Base-by-base conservation (phyloP, 441 rosid species). In the Gossypium lobatum region DNA sequence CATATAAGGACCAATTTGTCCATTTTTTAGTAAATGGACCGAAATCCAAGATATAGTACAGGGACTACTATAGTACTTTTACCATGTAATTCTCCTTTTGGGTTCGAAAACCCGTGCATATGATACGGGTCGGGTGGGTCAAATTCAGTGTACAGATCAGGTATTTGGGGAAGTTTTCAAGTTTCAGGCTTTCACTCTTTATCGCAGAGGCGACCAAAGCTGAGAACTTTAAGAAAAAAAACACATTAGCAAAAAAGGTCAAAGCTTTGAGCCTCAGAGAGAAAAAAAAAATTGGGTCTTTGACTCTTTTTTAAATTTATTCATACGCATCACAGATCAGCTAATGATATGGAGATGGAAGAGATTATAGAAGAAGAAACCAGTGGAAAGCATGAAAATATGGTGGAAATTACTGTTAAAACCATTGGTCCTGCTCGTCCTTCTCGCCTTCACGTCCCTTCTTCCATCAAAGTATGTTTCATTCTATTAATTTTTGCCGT, bases 361-460 rank as follows among this genome's bases (percentile, higher is more conserved):
- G 88, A 77, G 68, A 81, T 81, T 37, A 50, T 14, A 13, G 83
- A 66, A 71, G 83, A 76, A 31, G 83, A 76, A 31, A 71, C 17
- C 76, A 45, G 37, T 69, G 59, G 64, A 37, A 58, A 62, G 39
- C 48, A 66, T 50, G 55, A 62, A 53, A 82, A 82, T 59, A 71
- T 76, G 78, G 89, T 86, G 9, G 94, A 88, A 83, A 88, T 93
- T 77, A 79, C 80, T 4, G 78, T 91, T 81, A 90, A 83, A 85
- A 84, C 92, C 62, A 83, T 93, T 28, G 98, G 98, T 77, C 95
- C 97, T 61, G 79, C 88, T 80, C 92, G 88, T 20, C 89, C 95
- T 18, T 85, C 89, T 78, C 88, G 86, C 77, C 82, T 88, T 61
- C 81, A 75, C 34, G 86, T 91, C 46, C 85, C 93, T 17, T 83